phyloP scores from a whole-genome alignment of 106 monocot genomes.

The Apostasia shenzhenica region DNA sequence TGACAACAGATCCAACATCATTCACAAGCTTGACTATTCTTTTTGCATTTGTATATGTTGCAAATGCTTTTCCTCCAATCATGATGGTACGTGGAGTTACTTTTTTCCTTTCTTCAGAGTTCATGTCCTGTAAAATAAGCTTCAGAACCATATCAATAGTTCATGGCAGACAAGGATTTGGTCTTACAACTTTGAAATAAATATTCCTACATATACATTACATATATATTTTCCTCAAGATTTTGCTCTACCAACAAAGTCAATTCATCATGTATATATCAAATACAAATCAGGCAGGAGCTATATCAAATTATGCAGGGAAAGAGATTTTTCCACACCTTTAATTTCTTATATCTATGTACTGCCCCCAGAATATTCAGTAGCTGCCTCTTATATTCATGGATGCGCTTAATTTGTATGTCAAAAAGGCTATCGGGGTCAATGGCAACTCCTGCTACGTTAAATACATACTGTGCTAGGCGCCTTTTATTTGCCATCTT shows the following conservation, averaged over 20 bases:
- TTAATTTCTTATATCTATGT: constrained; percentile 80
- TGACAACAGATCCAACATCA: constrained; percentile 84
- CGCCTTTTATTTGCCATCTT: constrained; percentile 70
- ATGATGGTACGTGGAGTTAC: constrained; percentile 72
- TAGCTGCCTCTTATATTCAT: constrained; percentile 94
- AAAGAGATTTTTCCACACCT: constrained; percentile 22
- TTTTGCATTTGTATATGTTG: constrained; percentile 95
- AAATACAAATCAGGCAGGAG: no score
- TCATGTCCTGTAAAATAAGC: constrained; percentile 69
- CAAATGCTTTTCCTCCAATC: constrained; percentile 96
- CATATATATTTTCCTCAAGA: no score
- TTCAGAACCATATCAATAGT: neutral
- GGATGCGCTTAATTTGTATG: constrained; percentile 94
- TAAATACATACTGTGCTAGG: constrained; percentile 60
- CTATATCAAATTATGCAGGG: neutral
- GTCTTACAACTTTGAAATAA: neutral
- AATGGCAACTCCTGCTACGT: constrained; percentile 66
- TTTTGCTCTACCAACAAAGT: no score
- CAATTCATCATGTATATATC: no score
- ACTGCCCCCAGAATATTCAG: constrained; percentile 82
- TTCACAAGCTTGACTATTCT: constrained; percentile 88
- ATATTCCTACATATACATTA: no score
- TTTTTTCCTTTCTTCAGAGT: constrained; percentile 63
- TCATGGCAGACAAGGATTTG: neutral
- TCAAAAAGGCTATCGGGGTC: constrained; percentile 75